Conservation (phyloP, 78 protist species). For the Planoprotostelium fungivorum region DNA sequence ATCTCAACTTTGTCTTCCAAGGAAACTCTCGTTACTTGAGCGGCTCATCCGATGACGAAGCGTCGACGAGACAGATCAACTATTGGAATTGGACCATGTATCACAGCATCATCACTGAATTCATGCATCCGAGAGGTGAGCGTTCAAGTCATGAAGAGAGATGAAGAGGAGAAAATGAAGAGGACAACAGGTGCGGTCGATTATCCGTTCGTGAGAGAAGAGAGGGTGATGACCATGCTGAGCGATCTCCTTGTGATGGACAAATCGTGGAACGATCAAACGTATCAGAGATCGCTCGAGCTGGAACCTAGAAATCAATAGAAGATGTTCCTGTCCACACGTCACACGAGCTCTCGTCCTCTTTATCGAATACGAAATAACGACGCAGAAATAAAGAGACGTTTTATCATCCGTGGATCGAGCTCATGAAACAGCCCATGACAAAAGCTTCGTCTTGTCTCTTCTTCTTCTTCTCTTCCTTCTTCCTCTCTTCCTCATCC, state of each 20-base stretch:
- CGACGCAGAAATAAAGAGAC: too few relatives aligned
- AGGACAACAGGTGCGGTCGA: not conserved
- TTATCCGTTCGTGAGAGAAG: not conserved
- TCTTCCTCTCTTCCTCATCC: not conserved
- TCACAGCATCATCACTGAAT: not conserved
- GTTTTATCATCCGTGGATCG: not conserved
- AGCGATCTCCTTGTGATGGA: not conserved
- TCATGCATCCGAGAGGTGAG: not conserved
- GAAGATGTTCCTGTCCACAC: too few relatives aligned
- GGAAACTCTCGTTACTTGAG: not conserved
- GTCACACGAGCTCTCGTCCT: too few relatives aligned
- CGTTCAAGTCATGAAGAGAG: not conserved
- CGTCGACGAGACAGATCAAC: not conserved
- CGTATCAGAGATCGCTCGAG: not conserved
- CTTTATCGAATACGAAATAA: too few relatives aligned
- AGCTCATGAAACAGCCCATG: not conserved
- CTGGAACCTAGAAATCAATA: not conserved
- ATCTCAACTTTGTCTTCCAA: not conserved
- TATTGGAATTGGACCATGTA: not conserved
- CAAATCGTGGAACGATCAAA: not conserved
- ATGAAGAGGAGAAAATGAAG: not conserved
- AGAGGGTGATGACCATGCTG: not conserved
- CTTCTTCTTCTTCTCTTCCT: not conserved
- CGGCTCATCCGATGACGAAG: too few relatives aligned
- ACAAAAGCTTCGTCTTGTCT: not conserved